Evolutionary conservation across 2,329 filamentous ascomycete species (phyloP).

Genomic region (Nectriaceae sp.): DNA sequence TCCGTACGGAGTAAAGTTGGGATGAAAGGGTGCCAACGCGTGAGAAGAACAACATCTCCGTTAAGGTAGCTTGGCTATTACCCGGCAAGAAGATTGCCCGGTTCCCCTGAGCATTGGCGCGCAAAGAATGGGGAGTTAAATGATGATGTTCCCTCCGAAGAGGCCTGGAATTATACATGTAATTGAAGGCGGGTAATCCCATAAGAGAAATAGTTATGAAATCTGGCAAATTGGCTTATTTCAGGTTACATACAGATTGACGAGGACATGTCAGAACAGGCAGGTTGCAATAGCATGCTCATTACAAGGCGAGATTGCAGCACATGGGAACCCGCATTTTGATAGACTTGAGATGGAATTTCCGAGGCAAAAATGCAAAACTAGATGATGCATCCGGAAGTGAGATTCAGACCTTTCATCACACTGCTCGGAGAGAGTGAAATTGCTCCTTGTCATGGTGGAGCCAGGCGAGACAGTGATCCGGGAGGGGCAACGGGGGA

Average conservation of each 20-base stretch:
- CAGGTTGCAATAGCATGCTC: too few relatives aligned
- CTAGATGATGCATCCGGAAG: slow-evolving; percentile 1
- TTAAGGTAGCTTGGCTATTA: too few relatives aligned
- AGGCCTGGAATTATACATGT: too few relatives aligned
- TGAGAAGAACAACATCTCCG: too few relatives aligned
- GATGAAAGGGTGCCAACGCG: too few relatives aligned
- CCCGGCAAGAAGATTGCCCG: background rate
- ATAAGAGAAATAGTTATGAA: too few relatives aligned
- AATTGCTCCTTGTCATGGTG: slow-evolving; percentile 23
- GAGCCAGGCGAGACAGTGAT: slow-evolving; percentile 20
- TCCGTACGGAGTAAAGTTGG: too few relatives aligned
- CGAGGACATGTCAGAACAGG: too few relatives aligned
- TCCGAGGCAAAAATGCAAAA: background rate
- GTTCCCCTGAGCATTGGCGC: background rate
- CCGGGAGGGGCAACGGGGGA: slow-evolving; percentile 21
- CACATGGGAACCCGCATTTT: background rate
- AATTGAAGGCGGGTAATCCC: too few relatives aligned
- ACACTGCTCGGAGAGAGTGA: slow-evolving; percentile 9
- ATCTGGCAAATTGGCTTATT: too few relatives aligned
- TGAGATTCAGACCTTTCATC: slow-evolving; percentile 20
- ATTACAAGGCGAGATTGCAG: background rate
- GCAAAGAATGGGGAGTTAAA: background rate
- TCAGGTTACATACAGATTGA: too few relatives aligned
- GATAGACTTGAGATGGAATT: background rate
- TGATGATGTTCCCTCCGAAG: background rate